Percentiles rank a stretch among this genome's conserved stretches.
Evolutionary conservation across 441 rosid species (phyloP).

Genomic region (Bruguiera hainesii): DNA sequence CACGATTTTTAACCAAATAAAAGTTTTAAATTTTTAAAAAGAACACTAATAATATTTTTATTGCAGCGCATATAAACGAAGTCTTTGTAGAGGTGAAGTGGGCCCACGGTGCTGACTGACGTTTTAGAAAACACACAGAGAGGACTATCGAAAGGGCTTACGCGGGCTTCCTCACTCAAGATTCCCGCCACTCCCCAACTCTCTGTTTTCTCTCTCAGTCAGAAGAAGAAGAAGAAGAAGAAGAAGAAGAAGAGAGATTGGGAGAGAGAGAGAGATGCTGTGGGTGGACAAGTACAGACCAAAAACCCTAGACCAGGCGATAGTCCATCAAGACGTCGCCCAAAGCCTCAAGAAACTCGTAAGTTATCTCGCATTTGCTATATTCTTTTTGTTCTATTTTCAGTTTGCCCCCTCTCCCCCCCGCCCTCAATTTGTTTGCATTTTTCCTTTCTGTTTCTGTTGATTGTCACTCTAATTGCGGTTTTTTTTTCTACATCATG

Average conservation of each 20-base stretch:
- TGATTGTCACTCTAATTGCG: neutral
- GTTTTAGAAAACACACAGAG: too few species aligned
- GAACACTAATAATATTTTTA: too few species aligned
- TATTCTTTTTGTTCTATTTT: neutral
- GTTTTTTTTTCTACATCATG: neutral
- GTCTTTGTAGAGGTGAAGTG: too few species aligned
- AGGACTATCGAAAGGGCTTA: too few species aligned
- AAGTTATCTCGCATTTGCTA: neutral
- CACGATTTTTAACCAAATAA: too few species aligned
- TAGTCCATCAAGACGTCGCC: constrained; percentile 78
- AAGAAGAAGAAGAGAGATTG: neutral
- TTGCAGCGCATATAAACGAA: too few species aligned
- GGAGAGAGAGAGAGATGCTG: constrained; percentile 45
- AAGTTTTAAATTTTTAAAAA: too few species aligned
- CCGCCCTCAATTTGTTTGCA: neutral
- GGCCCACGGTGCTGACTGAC: too few species aligned
- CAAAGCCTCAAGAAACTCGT: constrained; percentile 89
- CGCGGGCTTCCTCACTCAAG: too few species aligned
- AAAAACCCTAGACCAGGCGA: constrained; percentile 71
- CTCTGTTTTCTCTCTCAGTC: too few species aligned
- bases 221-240: constrained; percentile 1
- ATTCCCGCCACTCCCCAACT: too few species aligned
- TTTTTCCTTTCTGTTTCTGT: neutral
- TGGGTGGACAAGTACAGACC: constrained; percentile 99
- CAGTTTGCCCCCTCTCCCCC: too few species aligned